A percentile compares a stretch with the other conserved stretches of the same genome.
Evolutionary conservation across 179 eudicot species (phyloP).

Genomic region (Corrigiola litoralis): DNA sequence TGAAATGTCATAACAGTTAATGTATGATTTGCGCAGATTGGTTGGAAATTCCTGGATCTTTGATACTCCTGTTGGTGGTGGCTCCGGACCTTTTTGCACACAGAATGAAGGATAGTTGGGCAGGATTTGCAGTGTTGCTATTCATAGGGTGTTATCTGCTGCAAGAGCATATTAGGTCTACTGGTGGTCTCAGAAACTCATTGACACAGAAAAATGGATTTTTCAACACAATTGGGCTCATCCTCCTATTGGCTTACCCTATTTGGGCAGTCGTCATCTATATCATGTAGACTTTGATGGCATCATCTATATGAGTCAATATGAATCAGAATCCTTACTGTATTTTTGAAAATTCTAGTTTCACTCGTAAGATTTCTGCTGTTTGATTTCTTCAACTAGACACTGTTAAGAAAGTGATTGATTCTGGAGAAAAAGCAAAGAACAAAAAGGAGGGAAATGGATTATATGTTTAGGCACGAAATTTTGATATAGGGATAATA

Average conservation of each 20-base stretch:
- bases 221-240: constrained; percentile 66
- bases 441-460: no score
- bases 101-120: constrained; percentile 38
- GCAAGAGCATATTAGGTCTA: constrained; percentile 79
- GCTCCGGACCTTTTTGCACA: constrained; percentile 62
- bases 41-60: constrained; percentile 59
- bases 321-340: no score
- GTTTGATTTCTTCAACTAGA: no score
- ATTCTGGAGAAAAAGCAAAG: no score
- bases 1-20: background rate
- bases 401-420: no score
- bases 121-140: constrained; percentile 46
- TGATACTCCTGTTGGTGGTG: constrained; percentile 66
- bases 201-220: constrained; percentile 74
- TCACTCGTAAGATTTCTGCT: no score
- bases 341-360: no score
- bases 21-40: constrained; percentile 41
- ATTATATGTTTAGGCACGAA: no score
- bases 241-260: constrained; percentile 67
- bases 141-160: constrained; percentile 65
- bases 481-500: no score
- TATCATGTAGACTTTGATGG: constrained; percentile 28
- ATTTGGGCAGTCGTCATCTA: constrained; percentile 59
- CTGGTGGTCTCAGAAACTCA: constrained; percentile 75
- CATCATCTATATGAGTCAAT: background rate